Evolutionary conservation across 495 filamentous ascomycete species (phyloP).

Genomic region (Aspergillus kassunensis): DNA sequence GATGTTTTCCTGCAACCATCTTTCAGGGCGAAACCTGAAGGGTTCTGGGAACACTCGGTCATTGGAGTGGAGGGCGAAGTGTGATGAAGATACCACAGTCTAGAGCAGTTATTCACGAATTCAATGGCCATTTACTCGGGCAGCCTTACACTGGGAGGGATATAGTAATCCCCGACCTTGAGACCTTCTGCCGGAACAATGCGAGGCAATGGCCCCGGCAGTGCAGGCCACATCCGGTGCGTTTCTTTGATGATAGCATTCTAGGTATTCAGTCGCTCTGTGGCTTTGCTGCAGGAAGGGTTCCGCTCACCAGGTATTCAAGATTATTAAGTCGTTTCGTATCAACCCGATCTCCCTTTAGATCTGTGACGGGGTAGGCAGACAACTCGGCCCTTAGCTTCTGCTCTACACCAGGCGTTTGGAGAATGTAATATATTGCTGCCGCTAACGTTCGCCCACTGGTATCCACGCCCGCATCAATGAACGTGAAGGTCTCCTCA

Average conservation of each 20-base stretch:
- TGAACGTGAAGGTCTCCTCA: neutral
- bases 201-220: neutral
- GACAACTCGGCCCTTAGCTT: neutral
- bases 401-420: neutral
- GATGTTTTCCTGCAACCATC: neutral
- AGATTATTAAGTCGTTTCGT: neutral
- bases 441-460: neutral
- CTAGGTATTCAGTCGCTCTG: neutral
- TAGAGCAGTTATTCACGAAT: neutral
- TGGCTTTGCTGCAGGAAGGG: no score
- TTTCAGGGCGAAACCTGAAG: neutral
- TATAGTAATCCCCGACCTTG: neutral
- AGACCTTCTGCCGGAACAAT: neutral
- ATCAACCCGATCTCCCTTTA: neutral
- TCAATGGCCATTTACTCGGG: no score
- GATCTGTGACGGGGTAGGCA: neutral
- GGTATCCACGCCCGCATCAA: neutral
- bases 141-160: neutral
- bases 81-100: neutral
- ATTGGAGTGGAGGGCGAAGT: neutral
- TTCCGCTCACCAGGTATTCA: neutral
- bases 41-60: neutral
- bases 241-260: constrained; percentile 1
- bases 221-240: neutral
- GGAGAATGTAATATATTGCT: neutral